phyloP scores from a whole-genome alignment of 202 grass and related monocot genomes.

The Panicum hallii region DNA sequence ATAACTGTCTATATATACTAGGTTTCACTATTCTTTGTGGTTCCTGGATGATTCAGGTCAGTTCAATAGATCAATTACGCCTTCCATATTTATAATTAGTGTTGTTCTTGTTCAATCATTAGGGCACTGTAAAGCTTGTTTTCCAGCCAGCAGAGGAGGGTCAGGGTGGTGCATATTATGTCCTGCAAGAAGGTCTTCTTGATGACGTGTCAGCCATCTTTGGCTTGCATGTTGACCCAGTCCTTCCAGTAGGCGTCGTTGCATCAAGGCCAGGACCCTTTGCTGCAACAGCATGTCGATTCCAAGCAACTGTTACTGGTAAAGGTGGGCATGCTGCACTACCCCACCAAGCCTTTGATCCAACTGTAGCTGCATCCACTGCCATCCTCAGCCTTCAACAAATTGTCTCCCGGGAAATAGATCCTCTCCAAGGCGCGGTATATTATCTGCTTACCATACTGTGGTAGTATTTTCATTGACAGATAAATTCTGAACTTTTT shows the following conservation, averaged over 20 bases:
- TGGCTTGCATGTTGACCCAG: conserved; percentile 56
- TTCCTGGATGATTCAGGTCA: neutral
- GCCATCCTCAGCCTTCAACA: conserved; percentile 58
- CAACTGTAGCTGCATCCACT: conserved; percentile 52
- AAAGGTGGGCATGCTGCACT: conserved; percentile 59
- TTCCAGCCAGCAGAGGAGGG: conserved; percentile 76
- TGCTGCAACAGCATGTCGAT: conserved; percentile 53
- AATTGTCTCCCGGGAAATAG: conserved; percentile 60
- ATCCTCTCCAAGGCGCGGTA: conserved; percentile 46
- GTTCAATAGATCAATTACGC: neutral
- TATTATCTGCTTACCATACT: neutral
- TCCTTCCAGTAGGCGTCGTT: conserved; percentile 44
- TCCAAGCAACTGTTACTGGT: conserved; percentile 50
- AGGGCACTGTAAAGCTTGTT: conserved; percentile 75
- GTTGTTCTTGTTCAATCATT: neutral
- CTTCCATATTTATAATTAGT: neutral
- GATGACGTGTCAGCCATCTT: conserved; percentile 59
- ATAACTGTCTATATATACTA: neutral
- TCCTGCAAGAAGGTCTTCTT: conserved; percentile 58
- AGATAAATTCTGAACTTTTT: neutral
- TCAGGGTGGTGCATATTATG: conserved; percentile 53
- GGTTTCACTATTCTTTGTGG: neutral
- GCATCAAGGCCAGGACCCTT: conserved; percentile 56
- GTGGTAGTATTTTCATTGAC: neutral
- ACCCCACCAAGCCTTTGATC: conserved; percentile 60